Percentiles rank a stretch among this genome's conserved stretches.
Evolutionary conservation across 2,329 filamentous ascomycete species (phyloP).

Genomic region (Ceratocystis huliohia): DNA sequence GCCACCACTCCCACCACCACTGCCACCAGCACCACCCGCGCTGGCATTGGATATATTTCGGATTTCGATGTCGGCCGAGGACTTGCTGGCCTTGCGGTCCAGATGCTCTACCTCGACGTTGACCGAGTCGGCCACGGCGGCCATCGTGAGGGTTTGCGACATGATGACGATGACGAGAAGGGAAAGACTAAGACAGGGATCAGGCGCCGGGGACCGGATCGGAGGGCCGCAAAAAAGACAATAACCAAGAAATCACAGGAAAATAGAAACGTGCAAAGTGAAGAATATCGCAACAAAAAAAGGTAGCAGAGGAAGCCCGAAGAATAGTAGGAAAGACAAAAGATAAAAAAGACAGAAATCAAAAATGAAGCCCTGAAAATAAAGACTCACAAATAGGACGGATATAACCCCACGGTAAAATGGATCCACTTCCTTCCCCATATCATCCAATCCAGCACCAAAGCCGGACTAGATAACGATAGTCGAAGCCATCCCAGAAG

Average conservation of each 20-base stretch:
- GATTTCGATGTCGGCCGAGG: conserved; percentile 36
- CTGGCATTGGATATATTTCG: neutral
- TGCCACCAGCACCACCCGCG: neutral
- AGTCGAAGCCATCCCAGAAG: conserved; percentile 10
- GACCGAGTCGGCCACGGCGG: conserved; percentile 18
- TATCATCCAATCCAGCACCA: conserved; percentile 1
- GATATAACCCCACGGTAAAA: neutral
- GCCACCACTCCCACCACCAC: conserved; percentile 30
- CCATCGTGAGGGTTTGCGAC: conserved; percentile 20
- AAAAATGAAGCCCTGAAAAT: neutral
- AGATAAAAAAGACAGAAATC: neutral
- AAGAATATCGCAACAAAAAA: neutral
- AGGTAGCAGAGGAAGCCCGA: neutral
- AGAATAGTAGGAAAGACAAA: neutral
- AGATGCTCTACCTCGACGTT: conserved; percentile 17
- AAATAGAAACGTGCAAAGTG: neutral
- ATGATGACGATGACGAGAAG: conserved; percentile 4
- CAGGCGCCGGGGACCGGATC: neutral
- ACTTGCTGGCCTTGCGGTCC: conserved; percentile 59
- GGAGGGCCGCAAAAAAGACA: neutral
- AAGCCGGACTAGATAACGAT: conserved; percentile 8
- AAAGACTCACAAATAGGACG: neutral
- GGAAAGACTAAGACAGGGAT: neutral
- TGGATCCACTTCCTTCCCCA: neutral
- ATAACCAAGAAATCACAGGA: neutral